These are phyloP conservation scores for Carallia brachiata DNA, from an alignment of 345 rosid species.

Conservation along the genomic window DNA sequence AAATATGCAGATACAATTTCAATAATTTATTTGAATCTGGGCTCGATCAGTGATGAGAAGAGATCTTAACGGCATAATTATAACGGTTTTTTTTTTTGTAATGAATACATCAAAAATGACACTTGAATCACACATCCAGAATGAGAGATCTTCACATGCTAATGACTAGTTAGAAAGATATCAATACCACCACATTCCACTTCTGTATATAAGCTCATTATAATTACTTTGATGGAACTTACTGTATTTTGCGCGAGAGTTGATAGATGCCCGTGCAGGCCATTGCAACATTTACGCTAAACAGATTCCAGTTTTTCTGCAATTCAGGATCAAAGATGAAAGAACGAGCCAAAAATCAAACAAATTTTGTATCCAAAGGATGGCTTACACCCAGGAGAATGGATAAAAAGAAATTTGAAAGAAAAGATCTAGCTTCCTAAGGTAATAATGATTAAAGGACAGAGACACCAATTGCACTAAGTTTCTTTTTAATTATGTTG, in stretches of 20 bases:
- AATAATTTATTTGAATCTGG: background rate
- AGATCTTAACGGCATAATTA: background rate
- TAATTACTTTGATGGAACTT: conserved; percentile 22
- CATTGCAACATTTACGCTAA: conserved; percentile 81
- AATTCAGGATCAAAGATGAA: conserved; percentile 17
- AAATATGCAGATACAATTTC: background rate
- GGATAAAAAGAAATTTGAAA: background rate
- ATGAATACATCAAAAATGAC: background rate
- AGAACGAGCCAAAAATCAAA: conserved; percentile 8
- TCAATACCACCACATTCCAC: background rate
- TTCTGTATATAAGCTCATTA: background rate
- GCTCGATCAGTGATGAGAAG: background rate
- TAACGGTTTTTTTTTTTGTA: background rate
- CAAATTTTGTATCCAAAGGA: background rate
- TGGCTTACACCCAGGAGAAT: background rate
- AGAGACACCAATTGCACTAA: background rate
- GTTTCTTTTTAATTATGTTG: background rate
- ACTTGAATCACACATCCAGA: background rate
- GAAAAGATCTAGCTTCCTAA: background rate
- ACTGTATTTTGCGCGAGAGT: conserved; percentile 75
- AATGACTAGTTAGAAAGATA: background rate
- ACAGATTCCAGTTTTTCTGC: conserved; percentile 97
- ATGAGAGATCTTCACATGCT: background rate
- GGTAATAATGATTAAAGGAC: background rate
- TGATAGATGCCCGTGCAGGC: conserved; percentile 86